Conservation (phyloP, 1,139 yeast species). For the Kodamaea sp. region DNA sequence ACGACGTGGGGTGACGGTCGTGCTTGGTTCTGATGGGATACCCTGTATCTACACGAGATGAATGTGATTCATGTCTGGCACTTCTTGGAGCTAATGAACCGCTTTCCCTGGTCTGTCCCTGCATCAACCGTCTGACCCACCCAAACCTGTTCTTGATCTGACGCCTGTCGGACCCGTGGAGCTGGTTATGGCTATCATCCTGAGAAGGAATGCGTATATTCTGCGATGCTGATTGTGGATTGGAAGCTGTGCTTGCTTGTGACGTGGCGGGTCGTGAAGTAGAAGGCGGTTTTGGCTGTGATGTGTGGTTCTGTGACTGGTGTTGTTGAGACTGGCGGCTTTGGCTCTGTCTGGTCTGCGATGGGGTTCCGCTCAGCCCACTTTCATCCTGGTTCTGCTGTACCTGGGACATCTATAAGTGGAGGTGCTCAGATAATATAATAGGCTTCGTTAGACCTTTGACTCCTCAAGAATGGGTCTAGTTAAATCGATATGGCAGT, state of each 20-base stretch:
- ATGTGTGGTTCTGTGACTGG: too few relatives aligned
- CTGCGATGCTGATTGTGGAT: neutral
- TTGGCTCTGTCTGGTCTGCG: neutral
- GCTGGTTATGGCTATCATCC: neutral
- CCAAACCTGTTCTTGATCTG: conserved; percentile 38
- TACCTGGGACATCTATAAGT: conserved; percentile 2
- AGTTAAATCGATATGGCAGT: neutral
- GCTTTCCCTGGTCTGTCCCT: conserved; percentile 37
- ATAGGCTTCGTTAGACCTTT: neutral
- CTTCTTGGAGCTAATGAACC: neutral
- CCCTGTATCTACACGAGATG: neutral
- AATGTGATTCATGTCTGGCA: neutral
- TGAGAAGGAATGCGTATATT: neutral
- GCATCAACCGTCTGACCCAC: conserved; percentile 51
- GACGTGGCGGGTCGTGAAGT: too few relatives aligned
- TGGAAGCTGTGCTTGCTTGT: too few relatives aligned
- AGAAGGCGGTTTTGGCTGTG: too few relatives aligned
- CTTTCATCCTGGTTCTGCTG: conserved; percentile 1
- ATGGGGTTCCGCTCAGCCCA: conserved; percentile 2
- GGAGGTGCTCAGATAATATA: neutral
- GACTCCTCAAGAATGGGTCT: neutral
- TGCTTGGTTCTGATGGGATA: neutral
- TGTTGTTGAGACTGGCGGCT: neutral
- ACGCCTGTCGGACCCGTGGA: conserved; percentile 12
- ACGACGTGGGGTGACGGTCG: neutral